Conservation (phyloP, 2,329 filamentous ascomycete genomes). For the Remersonia thermophila region DNA sequence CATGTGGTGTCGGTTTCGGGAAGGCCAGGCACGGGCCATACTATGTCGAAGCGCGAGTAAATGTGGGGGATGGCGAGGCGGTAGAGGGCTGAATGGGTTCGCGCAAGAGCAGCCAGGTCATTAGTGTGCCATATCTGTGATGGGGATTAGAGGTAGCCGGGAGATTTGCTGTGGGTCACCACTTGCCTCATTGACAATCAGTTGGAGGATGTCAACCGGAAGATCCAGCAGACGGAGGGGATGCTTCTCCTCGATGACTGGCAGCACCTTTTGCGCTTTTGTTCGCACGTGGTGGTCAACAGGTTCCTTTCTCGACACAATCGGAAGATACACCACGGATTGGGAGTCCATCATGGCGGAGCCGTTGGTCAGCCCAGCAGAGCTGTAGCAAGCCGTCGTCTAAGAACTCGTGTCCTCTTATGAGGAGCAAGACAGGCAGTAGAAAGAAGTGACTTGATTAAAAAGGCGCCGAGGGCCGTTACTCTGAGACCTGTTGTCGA, state of each 20-base stretch:
- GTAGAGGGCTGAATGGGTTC: conserved; percentile 69
- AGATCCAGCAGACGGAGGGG: conserved; percentile 60
- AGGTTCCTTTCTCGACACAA: not conserved
- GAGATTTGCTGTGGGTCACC: no score
- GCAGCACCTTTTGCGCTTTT: no score
- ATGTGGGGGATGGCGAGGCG: conserved; percentile 64
- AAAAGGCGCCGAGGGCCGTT: no score
- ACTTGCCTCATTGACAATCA: conserved; percentile 64
- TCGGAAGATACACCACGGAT: no score
- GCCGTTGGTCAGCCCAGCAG: no score
- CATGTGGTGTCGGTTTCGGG: conserved; percentile 48
- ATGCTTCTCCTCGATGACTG: conserved; percentile 43
- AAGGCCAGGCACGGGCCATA: conserved; percentile 65
- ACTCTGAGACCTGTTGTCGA: no score
- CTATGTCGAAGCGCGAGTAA: conserved; percentile 77
- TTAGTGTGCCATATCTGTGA: conserved; percentile 65
- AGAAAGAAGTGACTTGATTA: no score
- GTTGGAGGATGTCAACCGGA: conserved; percentile 63
- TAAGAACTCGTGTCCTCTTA: no score
- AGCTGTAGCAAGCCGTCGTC: no score
- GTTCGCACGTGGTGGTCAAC: not conserved
- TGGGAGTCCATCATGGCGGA: no score
- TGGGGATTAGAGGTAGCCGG: not conserved
- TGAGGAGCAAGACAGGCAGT: no score
- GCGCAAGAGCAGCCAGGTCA: conserved; percentile 64